Conservation (phyloP, 169 alveolate genomes). For the Plasmodium chabaudi region DNA sequence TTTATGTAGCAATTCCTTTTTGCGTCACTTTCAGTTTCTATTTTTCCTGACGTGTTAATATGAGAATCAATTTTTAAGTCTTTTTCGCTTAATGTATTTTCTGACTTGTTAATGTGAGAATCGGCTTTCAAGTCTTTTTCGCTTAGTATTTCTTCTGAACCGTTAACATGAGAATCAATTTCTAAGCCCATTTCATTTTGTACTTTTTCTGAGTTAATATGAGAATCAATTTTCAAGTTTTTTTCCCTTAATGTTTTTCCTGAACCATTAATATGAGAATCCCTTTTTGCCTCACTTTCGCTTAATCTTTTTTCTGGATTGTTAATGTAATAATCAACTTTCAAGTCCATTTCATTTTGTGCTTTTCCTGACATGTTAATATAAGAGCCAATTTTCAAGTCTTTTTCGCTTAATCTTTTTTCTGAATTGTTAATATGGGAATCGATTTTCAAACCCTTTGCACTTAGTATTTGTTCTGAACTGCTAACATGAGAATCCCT, state of each 20-base stretch:
- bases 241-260: background rate
- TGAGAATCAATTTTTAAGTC: background rate
- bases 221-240: background rate
- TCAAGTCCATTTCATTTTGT: background rate
- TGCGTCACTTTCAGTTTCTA: background rate
- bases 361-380: background rate
- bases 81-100: background rate
- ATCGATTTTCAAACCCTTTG: background rate
- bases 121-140: background rate
- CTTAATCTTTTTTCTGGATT: background rate
- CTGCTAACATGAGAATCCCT: background rate
- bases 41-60: background rate
- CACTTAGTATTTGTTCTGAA: background rate
- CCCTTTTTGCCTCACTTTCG: constrained; percentile 2
- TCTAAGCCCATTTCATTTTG: background rate
- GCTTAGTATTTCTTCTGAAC: background rate
- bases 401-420: background rate
- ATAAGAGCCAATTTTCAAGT: background rate
- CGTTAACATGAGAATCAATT: background rate
- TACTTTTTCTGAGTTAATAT: constrained; percentile 4
- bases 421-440: background rate
- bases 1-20: constrained; percentile 8
- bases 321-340: background rate
- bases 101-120: background rate
- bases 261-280: background rate